These are phyloP conservation scores for Tubosaeta sp. DNA, from an alignment of 768 basidiomycete species.

Conservation along the genomic window DNA sequence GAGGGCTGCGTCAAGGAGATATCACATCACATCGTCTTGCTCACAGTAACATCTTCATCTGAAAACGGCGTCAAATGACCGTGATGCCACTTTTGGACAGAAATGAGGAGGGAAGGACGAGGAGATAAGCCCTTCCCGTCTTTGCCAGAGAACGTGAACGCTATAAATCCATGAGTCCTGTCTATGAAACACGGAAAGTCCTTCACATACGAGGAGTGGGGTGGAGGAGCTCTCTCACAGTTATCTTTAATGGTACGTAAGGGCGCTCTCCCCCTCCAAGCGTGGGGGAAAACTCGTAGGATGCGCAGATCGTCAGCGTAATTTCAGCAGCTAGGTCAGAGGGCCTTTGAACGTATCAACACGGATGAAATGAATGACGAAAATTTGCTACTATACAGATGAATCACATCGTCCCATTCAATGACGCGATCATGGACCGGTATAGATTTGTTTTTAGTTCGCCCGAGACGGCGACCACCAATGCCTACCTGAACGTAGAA, in stretches of 20 bases:
- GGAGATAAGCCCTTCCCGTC: not conserved
- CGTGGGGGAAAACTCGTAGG: slow-evolving; percentile 9
- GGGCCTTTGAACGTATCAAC: not conserved
- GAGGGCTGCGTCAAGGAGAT: too few relatives aligned
- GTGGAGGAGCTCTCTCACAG: not conserved
- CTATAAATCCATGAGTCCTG: not conserved
- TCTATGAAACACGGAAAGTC: not conserved
- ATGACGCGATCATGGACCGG: slow-evolving; percentile 1
- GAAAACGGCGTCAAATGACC: not conserved
- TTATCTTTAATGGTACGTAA: not conserved
- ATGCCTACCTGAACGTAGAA: slow-evolving; percentile 13
- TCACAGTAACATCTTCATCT: not conserved
- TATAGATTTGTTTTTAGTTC: slow-evolving; percentile 3
- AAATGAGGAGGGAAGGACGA: not conserved
- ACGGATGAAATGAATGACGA: not conserved
- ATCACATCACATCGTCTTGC: not conserved
- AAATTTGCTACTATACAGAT: slow-evolving; percentile 1
- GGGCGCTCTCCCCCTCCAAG: slow-evolving; percentile 9
- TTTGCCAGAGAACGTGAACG: not conserved
- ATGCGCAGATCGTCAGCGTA: slow-evolving; percentile 1
- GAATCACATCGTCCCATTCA: slow-evolving; percentile 11
- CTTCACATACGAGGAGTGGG: not conserved
- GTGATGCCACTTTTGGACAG: not conserved
- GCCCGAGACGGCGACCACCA: not conserved
- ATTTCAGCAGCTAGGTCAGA: not conserved